A percentile compares a stretch with the other conserved stretches of the same genome.
Evolutionary conservation across 2,329 filamentous ascomycete species (phyloP).

Genomic region (Lizonia empirigonia): DNA sequence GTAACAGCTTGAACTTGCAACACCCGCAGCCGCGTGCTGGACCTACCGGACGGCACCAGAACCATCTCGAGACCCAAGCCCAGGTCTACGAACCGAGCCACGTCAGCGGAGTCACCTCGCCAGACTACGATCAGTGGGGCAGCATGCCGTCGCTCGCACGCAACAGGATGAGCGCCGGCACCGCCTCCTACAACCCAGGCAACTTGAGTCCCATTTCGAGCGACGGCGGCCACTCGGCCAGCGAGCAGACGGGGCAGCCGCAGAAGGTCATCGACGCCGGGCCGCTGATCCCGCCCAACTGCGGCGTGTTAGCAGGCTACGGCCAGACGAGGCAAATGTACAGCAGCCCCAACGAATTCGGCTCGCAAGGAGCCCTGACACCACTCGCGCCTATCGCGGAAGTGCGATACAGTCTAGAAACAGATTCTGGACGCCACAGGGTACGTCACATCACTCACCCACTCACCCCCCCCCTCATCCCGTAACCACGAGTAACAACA

Average conservation of each 20-base stretch:
- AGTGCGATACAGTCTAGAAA: conserved; percentile 57
- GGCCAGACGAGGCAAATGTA: conserved; percentile 49
- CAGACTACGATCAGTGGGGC: conserved; percentile 57
- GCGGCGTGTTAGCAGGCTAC: conserved; percentile 49
- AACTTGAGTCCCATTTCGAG: conserved; percentile 48
- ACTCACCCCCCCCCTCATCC: too few relatives aligned
- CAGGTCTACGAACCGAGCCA: conserved; percentile 63
- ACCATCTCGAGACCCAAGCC: conserved; percentile 73
- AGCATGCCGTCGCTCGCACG: conserved; percentile 52
- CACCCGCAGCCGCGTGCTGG: conserved; percentile 79
- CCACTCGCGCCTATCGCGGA: conserved; percentile 59
- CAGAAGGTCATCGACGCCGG: conserved; percentile 63
- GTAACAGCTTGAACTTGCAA: conserved; percentile 78
- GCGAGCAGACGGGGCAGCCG: conserved; percentile 51
- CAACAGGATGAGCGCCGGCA: conserved; percentile 47
- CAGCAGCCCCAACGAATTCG: conserved; percentile 45
- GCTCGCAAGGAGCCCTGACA: conserved; percentile 45
- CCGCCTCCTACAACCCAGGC: conserved; percentile 35
- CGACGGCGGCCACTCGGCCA: conserved; percentile 47
- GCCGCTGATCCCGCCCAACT: conserved; percentile 61
- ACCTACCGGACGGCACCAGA: conserved; percentile 75
- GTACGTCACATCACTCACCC: conserved; percentile 22
- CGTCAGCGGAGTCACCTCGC: conserved; percentile 28
- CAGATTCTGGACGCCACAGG: conserved; percentile 44
- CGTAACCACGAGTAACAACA: not conserved